A percentile compares a stretch with the other conserved stretches of the same genome.
Conservation (phyloP, 2,329 filamentous ascomycete genomes). For the Nemania sp. region DNA sequence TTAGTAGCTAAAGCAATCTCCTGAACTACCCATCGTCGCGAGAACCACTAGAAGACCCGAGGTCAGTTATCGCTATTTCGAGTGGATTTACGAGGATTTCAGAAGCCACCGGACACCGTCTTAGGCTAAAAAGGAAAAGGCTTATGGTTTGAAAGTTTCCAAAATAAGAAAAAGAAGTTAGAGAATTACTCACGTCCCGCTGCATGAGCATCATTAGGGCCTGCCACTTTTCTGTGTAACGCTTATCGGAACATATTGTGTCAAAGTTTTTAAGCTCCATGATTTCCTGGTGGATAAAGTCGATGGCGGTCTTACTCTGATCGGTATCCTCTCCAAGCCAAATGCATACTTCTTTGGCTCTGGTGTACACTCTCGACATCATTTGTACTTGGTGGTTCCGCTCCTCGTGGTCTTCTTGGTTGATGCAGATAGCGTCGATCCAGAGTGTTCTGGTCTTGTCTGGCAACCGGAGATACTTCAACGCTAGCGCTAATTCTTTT, state of each 20-base stretch:
- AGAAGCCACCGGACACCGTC: too few species aligned
- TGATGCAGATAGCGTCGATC: constrained; percentile 54
- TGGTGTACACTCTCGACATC: constrained; percentile 53
- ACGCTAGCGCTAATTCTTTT: constrained; percentile 1
- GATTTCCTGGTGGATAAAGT: constrained; percentile 48
- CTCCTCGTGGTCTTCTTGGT: constrained; percentile 48
- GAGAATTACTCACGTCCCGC: too few species aligned
- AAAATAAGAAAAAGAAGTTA: too few species aligned
- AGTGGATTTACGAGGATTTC: too few species aligned
- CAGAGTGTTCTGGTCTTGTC: constrained; percentile 44
- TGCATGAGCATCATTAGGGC: constrained; percentile 54
- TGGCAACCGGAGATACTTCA: constrained; percentile 12
- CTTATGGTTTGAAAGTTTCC: too few species aligned
- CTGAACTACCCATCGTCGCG: constrained; percentile 58
- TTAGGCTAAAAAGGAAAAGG: too few species aligned
- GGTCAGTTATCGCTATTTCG: too few species aligned
- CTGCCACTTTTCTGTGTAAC: constrained; percentile 45
- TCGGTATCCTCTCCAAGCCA: constrained; percentile 50
- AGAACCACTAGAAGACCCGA: too few species aligned
- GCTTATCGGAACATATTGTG: constrained; percentile 37
- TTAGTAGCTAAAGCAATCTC: constrained; percentile 54
- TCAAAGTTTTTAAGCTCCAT: constrained; percentile 52
- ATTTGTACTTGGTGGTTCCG: constrained; percentile 52
- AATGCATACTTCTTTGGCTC: constrained; percentile 49
- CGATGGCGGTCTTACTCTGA: constrained; percentile 47